These are phyloP conservation scores for Diplotaxis tenuifolia DNA, from an alignment of 345 rosid species.

Conservation along the genomic window DNA sequence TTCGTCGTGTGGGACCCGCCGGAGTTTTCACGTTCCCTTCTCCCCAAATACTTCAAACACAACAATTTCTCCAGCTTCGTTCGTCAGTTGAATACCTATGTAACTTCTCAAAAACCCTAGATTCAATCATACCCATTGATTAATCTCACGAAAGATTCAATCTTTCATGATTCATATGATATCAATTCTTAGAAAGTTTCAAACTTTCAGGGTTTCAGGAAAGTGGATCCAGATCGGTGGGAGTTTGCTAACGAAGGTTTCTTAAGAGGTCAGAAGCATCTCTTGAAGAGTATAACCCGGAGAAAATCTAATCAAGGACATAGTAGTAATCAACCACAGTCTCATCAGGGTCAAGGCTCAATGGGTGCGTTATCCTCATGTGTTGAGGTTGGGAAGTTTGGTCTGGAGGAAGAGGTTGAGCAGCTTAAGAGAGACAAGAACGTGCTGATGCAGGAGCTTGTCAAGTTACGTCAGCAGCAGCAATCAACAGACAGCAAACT, in stretches of 20 bases:
- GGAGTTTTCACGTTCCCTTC: conserved; percentile 72
- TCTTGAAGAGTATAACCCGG: conserved; percentile 42
- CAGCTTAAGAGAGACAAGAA: conserved; percentile 60
- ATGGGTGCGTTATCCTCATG: conserved; percentile 39
- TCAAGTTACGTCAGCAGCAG: conserved; percentile 53
- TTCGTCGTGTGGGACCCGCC: conserved; percentile 88
- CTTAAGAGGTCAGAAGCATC: conserved; percentile 46
- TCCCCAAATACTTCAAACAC: conserved; percentile 88
- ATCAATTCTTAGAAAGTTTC: neutral
- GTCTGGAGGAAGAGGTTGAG: conserved; percentile 58
- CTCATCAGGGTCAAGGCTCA: conserved; percentile 39
- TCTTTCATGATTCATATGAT: neutral
- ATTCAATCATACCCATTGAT: too few relatives aligned
- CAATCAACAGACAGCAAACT: conserved; percentile 50
- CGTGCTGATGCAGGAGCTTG: conserved; percentile 58
- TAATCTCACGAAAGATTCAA: neutral
- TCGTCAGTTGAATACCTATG: conserved; percentile 86
- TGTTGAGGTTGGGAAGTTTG: conserved; percentile 60
- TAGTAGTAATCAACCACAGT: conserved; percentile 27
- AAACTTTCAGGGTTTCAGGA: conserved; percentile 32
- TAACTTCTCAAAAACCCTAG: conserved; percentile 24
- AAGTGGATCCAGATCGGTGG: conserved; percentile 59
- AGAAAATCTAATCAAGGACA: conserved; percentile 50
- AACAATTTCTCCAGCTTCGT: conserved; percentile 92
- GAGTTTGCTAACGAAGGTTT: conserved; percentile 49